phyloP scores from a whole-genome alignment of 768 basidiomycete species.

The Pleurotus sapidus region DNA sequence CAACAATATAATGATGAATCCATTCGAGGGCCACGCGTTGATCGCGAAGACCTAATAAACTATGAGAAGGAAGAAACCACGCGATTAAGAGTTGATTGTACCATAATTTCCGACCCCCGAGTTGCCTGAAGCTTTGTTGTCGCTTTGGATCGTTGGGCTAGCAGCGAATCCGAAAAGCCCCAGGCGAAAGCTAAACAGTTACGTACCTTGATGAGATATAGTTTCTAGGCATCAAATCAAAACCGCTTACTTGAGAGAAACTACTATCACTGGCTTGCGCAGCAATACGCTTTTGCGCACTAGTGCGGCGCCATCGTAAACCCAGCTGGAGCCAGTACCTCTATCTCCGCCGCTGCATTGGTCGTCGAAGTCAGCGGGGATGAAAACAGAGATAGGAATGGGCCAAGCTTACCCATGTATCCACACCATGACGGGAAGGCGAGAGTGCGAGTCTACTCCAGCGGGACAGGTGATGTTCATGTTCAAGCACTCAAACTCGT shows the following conservation, averaged over 20 bases:
- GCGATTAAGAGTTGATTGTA: constrained; percentile 20
- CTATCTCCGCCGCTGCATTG: constrained; percentile 60
- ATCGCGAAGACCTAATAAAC: constrained; percentile 51
- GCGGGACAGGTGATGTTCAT: constrained; percentile 78
- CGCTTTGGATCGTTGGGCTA: constrained; percentile 59
- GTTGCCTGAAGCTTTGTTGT: constrained; percentile 62
- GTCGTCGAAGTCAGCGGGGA: neutral
- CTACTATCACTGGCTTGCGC: constrained; percentile 65
- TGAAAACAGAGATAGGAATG: constrained; percentile 4
- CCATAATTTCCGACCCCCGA: constrained; percentile 80
- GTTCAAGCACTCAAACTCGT: constrained; percentile 81
- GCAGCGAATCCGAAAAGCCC: constrained; percentile 80
- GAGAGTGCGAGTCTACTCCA: constrained; percentile 47
- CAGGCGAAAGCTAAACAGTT: constrained; percentile 58
- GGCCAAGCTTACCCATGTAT: constrained; percentile 66
- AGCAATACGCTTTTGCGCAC: constrained; percentile 64
- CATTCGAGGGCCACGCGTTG: constrained; percentile 64
- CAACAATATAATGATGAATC: constrained; percentile 54
- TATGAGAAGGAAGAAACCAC: constrained; percentile 5
- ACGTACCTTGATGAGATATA: constrained; percentile 2
- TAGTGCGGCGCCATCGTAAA: constrained; percentile 70
- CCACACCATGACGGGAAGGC: constrained; percentile 80
- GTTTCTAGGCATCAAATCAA: neutral
- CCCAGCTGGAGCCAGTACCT: constrained; percentile 75
- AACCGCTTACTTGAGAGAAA: constrained; percentile 68